phyloP scores from a whole-genome alignment of 2,329 filamentous ascomycete genomes.

The Tolypocladium album region DNA sequence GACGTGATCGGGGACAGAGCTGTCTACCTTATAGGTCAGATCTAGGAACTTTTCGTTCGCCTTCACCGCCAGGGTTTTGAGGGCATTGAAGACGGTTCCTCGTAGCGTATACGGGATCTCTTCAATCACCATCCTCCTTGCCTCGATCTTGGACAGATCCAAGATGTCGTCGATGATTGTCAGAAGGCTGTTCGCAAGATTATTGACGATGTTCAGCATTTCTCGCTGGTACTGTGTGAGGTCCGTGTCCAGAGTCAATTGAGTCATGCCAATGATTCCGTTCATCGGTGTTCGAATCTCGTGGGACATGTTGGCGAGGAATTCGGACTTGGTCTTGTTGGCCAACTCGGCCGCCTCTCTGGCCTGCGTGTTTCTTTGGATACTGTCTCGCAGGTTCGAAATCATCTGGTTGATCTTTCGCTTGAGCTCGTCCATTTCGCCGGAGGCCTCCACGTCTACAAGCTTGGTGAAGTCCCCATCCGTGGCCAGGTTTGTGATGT shows the following conservation, averaged over 20 bases:
- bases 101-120: slow-evolving; percentile 93
- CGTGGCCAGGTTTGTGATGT: slow-evolving; percentile 95
- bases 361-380: slow-evolving; percentile 91
- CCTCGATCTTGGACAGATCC: slow-evolving; percentile 75
- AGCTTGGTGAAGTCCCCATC: slow-evolving; percentile 96
- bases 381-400: slow-evolving; percentile 86
- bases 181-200: slow-evolving; percentile 86
- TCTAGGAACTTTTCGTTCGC: slow-evolving; percentile 93
- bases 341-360: slow-evolving; percentile 92
- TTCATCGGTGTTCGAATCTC: slow-evolving; percentile 97
- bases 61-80: slow-evolving; percentile 94
- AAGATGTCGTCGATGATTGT: slow-evolving; percentile 89
- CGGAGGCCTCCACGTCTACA: slow-evolving; percentile 92
- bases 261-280: slow-evolving; percentile 96
- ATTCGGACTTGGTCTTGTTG: slow-evolving; percentile 97
- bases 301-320: slow-evolving; percentile 97
- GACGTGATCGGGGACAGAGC: slow-evolving; percentile 86
- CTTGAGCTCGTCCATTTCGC: slow-evolving; percentile 98
- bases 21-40: slow-evolving; percentile 87
- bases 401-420: slow-evolving; percentile 99
- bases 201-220: slow-evolving; percentile 98
- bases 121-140: slow-evolving; percentile 95
- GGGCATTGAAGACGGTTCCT: slow-evolving; percentile 90
- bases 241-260: slow-evolving; percentile 89
- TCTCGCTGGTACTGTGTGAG: slow-evolving; percentile 91